phyloP scores from a whole-genome alignment of 176 grass and related monocot species.

The Pontederia paniculata region DNA sequence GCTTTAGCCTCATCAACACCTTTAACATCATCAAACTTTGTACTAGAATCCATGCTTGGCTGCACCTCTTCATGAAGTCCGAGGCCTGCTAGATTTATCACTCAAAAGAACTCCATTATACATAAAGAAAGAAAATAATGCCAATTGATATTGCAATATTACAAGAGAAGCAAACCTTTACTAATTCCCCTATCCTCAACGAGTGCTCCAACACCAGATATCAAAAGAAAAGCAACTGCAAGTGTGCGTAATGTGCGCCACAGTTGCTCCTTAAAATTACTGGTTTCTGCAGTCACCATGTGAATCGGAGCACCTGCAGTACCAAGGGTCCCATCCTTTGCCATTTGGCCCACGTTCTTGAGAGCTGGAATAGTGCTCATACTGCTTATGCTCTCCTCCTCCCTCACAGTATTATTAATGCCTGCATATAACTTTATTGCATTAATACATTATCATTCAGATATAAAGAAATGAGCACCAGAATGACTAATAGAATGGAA shows the following conservation, averaged over 20 bases:
- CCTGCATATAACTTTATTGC: conserved; percentile 35
- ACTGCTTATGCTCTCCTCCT: conserved; percentile 40
- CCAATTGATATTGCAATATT: background rate
- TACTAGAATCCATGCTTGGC: conserved; percentile 66
- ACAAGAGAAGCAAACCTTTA: conserved; percentile 50
- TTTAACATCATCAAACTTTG: conserved; percentile 95
- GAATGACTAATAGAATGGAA: background rate
- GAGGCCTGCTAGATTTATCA: conserved; percentile 47
- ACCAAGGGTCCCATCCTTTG: conserved; percentile 78
- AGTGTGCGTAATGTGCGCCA: conserved; percentile 91
- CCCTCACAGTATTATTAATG: conserved; percentile 32
- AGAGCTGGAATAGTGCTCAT: conserved; percentile 34
- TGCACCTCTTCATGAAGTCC: conserved; percentile 85
- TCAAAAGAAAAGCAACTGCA: conserved; percentile 80
- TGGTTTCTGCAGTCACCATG: conserved; percentile 73
- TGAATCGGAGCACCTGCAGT: conserved; percentile 73
- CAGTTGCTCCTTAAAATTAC: conserved; percentile 85
- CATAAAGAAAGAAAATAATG: background rate
- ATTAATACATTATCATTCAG: conserved; percentile 6
- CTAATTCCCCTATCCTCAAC: conserved; percentile 91
- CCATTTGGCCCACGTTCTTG: conserved; percentile 34
- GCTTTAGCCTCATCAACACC: conserved; percentile 93
- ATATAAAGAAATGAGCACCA: background rate
- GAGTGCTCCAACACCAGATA: conserved; percentile 84
- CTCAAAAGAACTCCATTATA: conserved; percentile 1